Conservation (phyloP, 352 stramenopile species). For the Phytophthora aleatoria region DNA sequence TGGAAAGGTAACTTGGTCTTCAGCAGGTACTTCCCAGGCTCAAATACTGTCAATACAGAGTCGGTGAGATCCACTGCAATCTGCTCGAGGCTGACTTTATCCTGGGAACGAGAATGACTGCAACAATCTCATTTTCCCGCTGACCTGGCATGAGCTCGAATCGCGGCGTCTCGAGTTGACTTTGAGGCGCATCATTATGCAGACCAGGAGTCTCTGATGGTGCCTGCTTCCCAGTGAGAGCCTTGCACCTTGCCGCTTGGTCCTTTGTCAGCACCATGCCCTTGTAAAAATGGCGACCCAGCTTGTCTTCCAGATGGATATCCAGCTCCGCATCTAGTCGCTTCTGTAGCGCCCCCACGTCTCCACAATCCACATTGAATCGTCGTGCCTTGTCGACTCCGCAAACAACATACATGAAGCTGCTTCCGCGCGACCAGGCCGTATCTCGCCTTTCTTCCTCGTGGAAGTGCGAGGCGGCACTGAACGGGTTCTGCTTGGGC, state of each 20-base stretch:
- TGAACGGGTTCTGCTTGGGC: constrained; percentile 77
- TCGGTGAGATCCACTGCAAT: constrained; percentile 58
- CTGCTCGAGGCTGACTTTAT: constrained; percentile 33
- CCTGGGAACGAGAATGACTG: constrained; percentile 52
- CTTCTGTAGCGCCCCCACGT: constrained; percentile 42
- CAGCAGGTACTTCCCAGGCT: constrained; percentile 60
- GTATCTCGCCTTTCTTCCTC: constrained; percentile 69
- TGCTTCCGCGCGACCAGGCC: constrained; percentile 71
- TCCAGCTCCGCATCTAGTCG: constrained; percentile 53
- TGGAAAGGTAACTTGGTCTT: constrained; percentile 56
- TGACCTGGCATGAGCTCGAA: constrained; percentile 44
- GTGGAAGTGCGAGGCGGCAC: constrained; percentile 70
- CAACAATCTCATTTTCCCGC: constrained; percentile 40
- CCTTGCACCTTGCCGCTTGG: constrained; percentile 61
- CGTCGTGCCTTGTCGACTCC: constrained; percentile 43
- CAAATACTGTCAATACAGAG: constrained; percentile 50
- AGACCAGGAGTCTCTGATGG: neutral
- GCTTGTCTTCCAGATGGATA: constrained; percentile 55
- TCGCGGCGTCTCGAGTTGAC: constrained; percentile 40
- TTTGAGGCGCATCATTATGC: neutral
- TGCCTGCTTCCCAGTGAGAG: constrained; percentile 24
- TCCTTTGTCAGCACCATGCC: constrained; percentile 71
- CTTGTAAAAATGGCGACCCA: constrained; percentile 65
- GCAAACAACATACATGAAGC: constrained; percentile 68
- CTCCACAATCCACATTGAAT: constrained; percentile 20